Percentiles rank a stretch among this genome's conserved stretches.
Evolutionary conservation across 148 eudicot genomes (phyloP).

Genomic region (Vaccinium darrowii): DNA sequence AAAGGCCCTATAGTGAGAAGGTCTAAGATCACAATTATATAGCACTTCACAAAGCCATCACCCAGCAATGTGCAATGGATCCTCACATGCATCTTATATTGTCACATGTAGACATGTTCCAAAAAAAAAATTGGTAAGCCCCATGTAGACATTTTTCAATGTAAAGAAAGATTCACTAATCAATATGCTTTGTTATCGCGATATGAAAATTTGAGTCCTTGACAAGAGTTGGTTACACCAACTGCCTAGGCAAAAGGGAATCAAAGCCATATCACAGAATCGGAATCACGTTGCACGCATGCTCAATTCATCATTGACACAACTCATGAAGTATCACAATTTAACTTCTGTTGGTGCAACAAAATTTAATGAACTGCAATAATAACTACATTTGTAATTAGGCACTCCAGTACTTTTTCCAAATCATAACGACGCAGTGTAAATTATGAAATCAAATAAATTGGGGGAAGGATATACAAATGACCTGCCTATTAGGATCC

Average conservation of each 20-base stretch:
- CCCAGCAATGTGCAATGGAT: neutral
- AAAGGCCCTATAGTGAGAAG: neutral
- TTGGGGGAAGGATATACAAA: neutral
- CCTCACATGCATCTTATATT: neutral
- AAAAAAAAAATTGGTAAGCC: too few relatives aligned
- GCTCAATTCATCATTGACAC: neutral
- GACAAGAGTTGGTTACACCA: neutral
- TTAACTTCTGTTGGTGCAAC: neutral
- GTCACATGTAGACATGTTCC: neutral
- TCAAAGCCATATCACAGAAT: neutral
- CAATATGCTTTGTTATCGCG: neutral
- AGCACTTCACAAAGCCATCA: neutral
- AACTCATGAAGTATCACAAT: neutral
- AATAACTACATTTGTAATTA: neutral
- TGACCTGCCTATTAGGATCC: slow-evolving; percentile 94
- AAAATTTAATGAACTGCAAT: neutral
- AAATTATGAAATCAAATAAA: neutral
- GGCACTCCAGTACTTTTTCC: neutral
- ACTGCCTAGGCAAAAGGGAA: neutral
- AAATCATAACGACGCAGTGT: neutral
- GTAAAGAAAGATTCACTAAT: neutral
- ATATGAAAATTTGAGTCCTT: neutral
- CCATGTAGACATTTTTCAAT: neutral
- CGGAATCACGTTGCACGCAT: too few relatives aligned
- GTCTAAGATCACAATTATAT: neutral